Evolutionary conservation across 1,284 basidiomycete species (phyloP), one percentile per base, ranked within the genome.

Genomic region (Tilletia walkeri): DNA sequence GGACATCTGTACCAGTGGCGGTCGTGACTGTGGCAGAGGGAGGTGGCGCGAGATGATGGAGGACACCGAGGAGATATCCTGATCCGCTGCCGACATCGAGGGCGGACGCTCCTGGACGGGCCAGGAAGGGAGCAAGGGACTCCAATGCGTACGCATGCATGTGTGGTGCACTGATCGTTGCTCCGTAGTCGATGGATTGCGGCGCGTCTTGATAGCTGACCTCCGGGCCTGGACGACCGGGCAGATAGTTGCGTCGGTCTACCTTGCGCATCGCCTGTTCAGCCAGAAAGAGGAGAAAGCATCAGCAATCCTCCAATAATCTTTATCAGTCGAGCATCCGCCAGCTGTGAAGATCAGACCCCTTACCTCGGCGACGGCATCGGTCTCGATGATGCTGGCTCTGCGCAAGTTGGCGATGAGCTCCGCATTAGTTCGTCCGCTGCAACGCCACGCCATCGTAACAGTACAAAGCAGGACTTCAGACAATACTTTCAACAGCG

Each of bases 391-490:
- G 20, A 94, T 88, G 2, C 86, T 86, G 39, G 86, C 82, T 18
- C 78, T 84, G 0, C 82, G 77, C 86, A 94, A 86, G 83, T 93
- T 94, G 20, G 85, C 71, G 72, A 94, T 86, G 53, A 95, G 88
- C 74, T 92, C 90, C 18, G 84, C 78, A 78, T 93, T 94, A 3
- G 88, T 88, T 18, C 78, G 84, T 48, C 91, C 92, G 66, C 86
- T 87, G 81, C 90, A 91, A 36, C 87, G 86, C 92, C 93, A 94
- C 38, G 93, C 93, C 92, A 94, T 92, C 49, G 36, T 72, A 54
- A 63, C 24, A 30, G 24, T 30, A 30, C 24, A 39, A 36, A 20
- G 34, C 54, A 56, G 20, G 54, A 56, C 24, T 12, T 4, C 10
- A 34, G 20, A 30, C n/a, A 56, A 14, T 56, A 34, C 41, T 14